Conservation (phyloP, 805 yeast species). For the Saturnispora silvae region DNA sequence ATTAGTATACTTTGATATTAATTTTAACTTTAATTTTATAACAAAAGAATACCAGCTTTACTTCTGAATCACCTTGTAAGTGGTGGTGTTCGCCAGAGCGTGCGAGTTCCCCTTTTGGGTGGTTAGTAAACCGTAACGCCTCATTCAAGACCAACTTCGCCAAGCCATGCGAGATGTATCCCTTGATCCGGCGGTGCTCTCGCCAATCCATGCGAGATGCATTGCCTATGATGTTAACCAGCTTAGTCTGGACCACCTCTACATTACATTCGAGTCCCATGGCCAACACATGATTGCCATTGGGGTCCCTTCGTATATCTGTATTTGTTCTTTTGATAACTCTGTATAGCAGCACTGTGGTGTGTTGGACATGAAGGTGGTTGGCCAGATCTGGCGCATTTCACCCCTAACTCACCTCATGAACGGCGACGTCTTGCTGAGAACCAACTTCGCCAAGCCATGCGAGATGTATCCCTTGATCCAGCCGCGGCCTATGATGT, state of each 20-base stretch:
- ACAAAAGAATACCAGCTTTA: no score
- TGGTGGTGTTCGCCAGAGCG: no score
- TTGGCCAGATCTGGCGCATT: no score
- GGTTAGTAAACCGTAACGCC: neutral
- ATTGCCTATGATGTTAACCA: constrained; percentile 59
- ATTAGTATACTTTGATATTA: no score
- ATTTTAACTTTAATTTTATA: no score
- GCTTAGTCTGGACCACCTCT: constrained; percentile 56
- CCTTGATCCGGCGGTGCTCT: constrained; percentile 56
- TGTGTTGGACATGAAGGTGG: constrained; percentile 43
- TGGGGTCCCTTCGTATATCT: neutral
- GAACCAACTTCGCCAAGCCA: constrained; percentile 21
- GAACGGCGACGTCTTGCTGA: neutral
- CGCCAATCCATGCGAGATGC: no score
- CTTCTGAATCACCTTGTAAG: no score
- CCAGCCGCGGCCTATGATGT: constrained; percentile 45
- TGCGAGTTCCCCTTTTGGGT: no score
- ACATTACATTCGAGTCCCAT: constrained; percentile 17
- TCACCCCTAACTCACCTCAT: no score
- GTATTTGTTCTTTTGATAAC: constrained; percentile 1
- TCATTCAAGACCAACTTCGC: neutral
- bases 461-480: constrained; percentile 80
- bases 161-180: constrained; percentile 66
- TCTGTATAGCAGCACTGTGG: constrained; percentile 1
- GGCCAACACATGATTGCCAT: neutral